These are phyloP conservation scores for Zychaea mexicana DNA, from an alignment of 371 early-diverging fungal species.

Conservation along the genomic window DNA sequence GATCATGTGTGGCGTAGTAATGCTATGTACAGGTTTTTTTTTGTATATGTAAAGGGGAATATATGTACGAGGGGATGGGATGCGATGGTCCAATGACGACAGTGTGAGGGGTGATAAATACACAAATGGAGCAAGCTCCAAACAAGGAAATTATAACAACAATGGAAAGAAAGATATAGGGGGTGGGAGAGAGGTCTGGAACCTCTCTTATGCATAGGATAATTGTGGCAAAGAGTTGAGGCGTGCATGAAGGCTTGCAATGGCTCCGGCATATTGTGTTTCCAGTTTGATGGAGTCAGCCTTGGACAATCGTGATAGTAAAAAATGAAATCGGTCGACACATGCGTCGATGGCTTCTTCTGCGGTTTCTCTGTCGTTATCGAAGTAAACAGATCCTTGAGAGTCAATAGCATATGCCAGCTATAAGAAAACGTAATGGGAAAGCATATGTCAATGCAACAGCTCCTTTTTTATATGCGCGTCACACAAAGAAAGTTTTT, in stretches of 20 bases:
- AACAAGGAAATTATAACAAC: not conserved
- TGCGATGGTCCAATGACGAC: not conserved
- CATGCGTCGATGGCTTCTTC: constrained; percentile 17
- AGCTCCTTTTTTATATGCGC: not conserved
- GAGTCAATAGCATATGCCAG: constrained; percentile 28
- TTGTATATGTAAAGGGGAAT: not conserved
- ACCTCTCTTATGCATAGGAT: constrained; percentile 1
- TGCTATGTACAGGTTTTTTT: not conserved
- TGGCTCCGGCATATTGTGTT: constrained; percentile 19
- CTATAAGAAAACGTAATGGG: constrained; percentile 3
- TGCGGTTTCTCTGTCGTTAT: constrained; percentile 18
- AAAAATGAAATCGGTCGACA: constrained; percentile 19
- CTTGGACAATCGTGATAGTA: constrained; percentile 16
- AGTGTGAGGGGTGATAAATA: not conserved
- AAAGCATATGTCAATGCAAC: not conserved
- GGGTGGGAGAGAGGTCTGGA: not conserved
- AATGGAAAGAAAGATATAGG: not conserved
- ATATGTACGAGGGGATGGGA: not conserved
- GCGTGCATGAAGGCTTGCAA: constrained; percentile 1
- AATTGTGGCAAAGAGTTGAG: constrained; percentile 10
- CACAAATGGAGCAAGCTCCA: not conserved
- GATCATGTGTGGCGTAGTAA: not conserved
- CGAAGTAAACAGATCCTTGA: constrained; percentile 27
- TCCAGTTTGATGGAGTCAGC: constrained; percentile 21
- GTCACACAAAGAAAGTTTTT: not conserved